Conservation (phyloP, 108 stramenopile genomes). For the Cyclotella sp. region DNA sequence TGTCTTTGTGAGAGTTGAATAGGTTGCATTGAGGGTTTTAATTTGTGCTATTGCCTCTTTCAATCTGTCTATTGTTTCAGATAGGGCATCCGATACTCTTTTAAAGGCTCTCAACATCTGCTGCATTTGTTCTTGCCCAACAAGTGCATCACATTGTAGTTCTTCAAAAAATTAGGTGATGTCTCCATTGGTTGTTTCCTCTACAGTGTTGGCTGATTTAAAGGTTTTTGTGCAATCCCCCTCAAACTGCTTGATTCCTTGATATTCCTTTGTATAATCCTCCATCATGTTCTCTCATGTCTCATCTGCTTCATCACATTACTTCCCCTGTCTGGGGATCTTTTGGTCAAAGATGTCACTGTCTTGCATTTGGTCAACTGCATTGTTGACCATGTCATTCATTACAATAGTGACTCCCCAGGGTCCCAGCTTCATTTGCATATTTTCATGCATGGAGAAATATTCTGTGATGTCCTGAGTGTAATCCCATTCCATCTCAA, state of each 20-base stretch:
- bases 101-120: constrained; percentile 1
- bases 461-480: too few species aligned
- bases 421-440: too few species aligned
- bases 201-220: background rate
- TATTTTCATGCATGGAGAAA: too few species aligned
- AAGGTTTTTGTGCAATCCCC: background rate
- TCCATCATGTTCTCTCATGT: too few species aligned
- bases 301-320: too few species aligned
- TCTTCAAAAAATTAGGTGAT: constrained; percentile 1
- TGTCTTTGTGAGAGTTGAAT: background rate
- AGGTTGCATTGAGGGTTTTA: too few species aligned
- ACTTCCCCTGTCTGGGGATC: too few species aligned
- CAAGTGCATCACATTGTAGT: background rate
- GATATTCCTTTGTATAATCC: background rate
- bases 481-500: too few species aligned
- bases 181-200: background rate
- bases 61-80: background rate
- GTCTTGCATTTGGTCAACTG: too few species aligned
- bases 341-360: too few species aligned
- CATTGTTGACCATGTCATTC: too few species aligned
- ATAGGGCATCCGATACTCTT: background rate
- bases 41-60: background rate
- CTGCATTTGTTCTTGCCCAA: background rate
- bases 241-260: background rate
- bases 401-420: too few species aligned